Conservation (phyloP, 2,329 filamentous ascomycete species). For the Cryphonectria nitschkei region DNA sequence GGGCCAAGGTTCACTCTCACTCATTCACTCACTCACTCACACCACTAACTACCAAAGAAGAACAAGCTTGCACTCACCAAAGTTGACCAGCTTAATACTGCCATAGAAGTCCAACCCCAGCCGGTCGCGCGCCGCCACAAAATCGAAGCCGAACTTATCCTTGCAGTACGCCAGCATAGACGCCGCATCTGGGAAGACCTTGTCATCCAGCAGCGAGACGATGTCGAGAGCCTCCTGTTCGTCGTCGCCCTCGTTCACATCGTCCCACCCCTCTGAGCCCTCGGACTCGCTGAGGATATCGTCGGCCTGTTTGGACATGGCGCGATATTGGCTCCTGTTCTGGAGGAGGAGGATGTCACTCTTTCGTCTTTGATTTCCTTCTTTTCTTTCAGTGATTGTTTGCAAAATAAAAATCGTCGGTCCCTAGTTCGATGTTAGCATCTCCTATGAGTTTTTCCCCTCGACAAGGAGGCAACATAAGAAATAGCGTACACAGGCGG, state of each 20-base stretch:
- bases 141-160: slow-evolving; percentile 68
- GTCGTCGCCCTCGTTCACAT: slow-evolving; percentile 54
- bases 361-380: neutral
- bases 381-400: neutral
- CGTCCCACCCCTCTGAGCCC: slow-evolving; percentile 41
- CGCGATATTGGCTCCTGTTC: neutral
- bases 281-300: slow-evolving; percentile 40
- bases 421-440: neutral
- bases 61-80: slow-evolving; percentile 50
- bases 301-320: slow-evolving; percentile 27
- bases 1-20: neutral
- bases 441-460: neutral
- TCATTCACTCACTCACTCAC: neutral
- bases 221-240: slow-evolving; percentile 64
- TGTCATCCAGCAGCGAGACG: slow-evolving; percentile 69
- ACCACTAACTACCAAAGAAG: neutral
- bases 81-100: slow-evolving; percentile 76
- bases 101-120: slow-evolving; percentile 72
- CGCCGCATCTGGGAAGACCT: slow-evolving; percentile 64
- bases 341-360: neutral
- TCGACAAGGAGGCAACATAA: neutral
- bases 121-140: slow-evolving; percentile 60
- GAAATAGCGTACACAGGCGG: neutral
- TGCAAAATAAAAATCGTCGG: neutral
- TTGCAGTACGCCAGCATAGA: slow-evolving; percentile 73